Evolutionary conservation across 2,329 filamentous ascomycete species (phyloP), one percentile per base, ranked within the genome.

Genomic region (Clonostachys solani): DNA sequence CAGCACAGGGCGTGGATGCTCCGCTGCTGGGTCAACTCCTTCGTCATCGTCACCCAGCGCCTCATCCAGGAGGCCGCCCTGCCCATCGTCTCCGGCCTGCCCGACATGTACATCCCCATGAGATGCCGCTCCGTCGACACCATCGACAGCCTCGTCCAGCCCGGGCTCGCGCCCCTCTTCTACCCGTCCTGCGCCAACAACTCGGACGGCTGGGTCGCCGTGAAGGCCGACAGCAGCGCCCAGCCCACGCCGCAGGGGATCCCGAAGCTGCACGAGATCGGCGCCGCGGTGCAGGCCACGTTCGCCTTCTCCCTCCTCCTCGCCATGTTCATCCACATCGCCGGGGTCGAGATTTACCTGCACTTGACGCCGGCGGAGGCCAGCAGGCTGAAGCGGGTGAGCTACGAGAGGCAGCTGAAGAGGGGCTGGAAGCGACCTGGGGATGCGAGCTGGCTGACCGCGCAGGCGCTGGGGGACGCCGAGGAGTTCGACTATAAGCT

Each of bases 1-100:
- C 72, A 82, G 55, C 80, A 83, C 49, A 67, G 80, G 2, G 75
- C 75, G 6, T 83, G 78, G 79, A 83, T 83, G 78, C 56, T 83
- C 16, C 58, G 79, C 10, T 66, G 73, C 12, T 74, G 72, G 72
- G 62, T 72, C 41, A 73, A 72, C 43, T 33, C 34, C 29, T 45
- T 38, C 34, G 23, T 45, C 33, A 45, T 45, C 43, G 29, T 38
- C 33, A 37, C 33, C 43, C 33, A 44, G 42, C 34, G 44, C 34
- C 44, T 46, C n/a, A 46, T 46, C n/a, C 34, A 40, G 36, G 7
- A 40, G 15, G 34, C 44, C 36, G 23, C 29, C 12, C 15, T 19
- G 18, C 16, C 13, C 16, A 40, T 46, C 36, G 23, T 46, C 17
- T 19, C n/a, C 36, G 5, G 16, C n/a, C 15, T 23, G 12, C 15